These are phyloP conservation scores for Aspergillus novofumigatus DNA, from an alignment of 2,329 filamentous ascomycete genomes.

Conservation along the genomic window DNA sequence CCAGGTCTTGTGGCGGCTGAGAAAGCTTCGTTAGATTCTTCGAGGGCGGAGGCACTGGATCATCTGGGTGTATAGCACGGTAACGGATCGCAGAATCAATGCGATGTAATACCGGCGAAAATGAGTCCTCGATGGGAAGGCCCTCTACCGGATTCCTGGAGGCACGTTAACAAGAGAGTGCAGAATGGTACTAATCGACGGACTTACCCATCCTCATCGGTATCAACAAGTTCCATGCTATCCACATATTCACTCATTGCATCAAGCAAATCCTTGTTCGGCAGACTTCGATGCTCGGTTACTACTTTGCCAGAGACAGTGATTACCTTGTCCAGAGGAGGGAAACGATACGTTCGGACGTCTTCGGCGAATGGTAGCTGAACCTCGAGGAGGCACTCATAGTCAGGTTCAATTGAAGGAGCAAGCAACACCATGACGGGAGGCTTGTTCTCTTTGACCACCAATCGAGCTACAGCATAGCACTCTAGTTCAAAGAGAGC, in stretches of 20 bases:
- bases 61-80: constrained; percentile 70
- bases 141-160: constrained; percentile 59
- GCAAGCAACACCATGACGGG: constrained; percentile 74
- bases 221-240: constrained; percentile 76
- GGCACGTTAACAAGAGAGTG: constrained; percentile 5
- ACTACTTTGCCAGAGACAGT: constrained; percentile 80
- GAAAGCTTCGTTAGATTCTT: constrained; percentile 69
- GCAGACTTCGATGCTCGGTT: constrained; percentile 78
- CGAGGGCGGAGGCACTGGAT: constrained; percentile 58
- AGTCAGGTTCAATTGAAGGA: constrained; percentile 71
- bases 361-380: constrained; percentile 93
- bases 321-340: constrained; percentile 79
- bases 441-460: constrained; percentile 75
- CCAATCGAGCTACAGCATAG: constrained; percentile 81
- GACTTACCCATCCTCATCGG: constrained; percentile 68
- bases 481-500: constrained; percentile 79
- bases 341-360: constrained; percentile 83
- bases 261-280: constrained; percentile 65
- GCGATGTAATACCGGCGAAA: constrained; percentile 80
- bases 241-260: constrained; percentile 93
- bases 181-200: neutral
- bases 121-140: constrained; percentile 74
- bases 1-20: constrained; percentile 63
- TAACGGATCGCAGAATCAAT: constrained; percentile 80
- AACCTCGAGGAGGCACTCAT: constrained; percentile 84